A percentile compares a stretch with the other conserved stretches of the same genome.
These are phyloP conservation scores for Haplosporangium sp. DNA, from an alignment of 371 early-diverging fungal species.

Conservation along the genomic window DNA sequence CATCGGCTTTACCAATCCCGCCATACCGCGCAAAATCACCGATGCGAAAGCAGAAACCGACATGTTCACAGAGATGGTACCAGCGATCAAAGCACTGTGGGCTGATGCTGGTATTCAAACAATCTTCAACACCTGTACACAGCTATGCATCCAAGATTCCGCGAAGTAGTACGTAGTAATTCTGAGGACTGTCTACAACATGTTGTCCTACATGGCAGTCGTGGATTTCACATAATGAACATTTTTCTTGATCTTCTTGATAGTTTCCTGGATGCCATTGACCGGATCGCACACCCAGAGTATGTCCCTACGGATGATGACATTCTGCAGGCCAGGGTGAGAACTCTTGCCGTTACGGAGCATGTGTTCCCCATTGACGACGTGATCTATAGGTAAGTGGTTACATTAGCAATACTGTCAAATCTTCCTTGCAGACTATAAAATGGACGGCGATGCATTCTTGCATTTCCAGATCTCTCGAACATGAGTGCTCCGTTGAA, in stretches of 20 bases:
- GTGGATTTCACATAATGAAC: neutral
- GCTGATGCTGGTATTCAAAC: slow-evolving; percentile 52
- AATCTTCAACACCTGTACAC: slow-evolving; percentile 33
- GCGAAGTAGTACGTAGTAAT: slow-evolving; percentile 56
- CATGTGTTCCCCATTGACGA: slow-evolving; percentile 56
- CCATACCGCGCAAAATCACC: slow-evolving; percentile 58
- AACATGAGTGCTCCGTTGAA: too few species aligned
- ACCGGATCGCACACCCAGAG: slow-evolving; percentile 52
- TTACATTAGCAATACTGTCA: too few species aligned
- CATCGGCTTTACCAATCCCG: slow-evolving; percentile 47
- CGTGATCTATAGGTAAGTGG: slow-evolving; percentile 56
- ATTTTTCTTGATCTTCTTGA: neutral
- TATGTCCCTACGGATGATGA: slow-evolving; percentile 65
- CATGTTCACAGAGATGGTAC: slow-evolving; percentile 54
- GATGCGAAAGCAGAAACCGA: slow-evolving; percentile 54
- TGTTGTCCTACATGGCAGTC: neutral
- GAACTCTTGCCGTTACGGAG: slow-evolving; percentile 64
- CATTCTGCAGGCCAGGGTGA: slow-evolving; percentile 60
- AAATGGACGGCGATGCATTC: too few species aligned
- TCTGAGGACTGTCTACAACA: neutral
- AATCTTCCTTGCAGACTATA: neutral
- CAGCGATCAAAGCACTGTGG: slow-evolving; percentile 58
- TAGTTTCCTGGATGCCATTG: slow-evolving; percentile 60
- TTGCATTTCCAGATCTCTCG: too few species aligned
- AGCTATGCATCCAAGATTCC: slow-evolving; percentile 58